These are phyloP conservation scores for Wickerhamiella qilinensis DNA, from an alignment of 805 yeast species.

Conservation along the genomic window DNA sequence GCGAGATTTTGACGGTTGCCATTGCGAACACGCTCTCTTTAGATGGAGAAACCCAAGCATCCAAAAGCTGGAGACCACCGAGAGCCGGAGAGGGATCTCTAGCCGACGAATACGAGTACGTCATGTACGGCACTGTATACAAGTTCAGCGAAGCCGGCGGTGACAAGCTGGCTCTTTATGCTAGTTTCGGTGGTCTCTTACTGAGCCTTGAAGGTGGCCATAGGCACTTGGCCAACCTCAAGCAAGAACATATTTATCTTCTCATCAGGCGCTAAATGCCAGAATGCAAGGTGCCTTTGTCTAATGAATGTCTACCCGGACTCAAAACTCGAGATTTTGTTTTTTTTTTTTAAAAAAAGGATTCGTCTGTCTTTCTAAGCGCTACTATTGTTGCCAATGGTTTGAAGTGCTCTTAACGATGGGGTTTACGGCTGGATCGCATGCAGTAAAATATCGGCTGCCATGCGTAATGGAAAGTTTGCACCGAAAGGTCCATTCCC, in stretches of 20 bases:
- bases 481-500: too few species aligned
- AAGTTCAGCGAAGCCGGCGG: constrained; percentile 78
- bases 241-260: constrained; percentile 86
- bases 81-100: constrained; percentile 67
- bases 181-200: constrained; percentile 89
- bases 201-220: constrained; percentile 92
- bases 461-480: too few species aligned
- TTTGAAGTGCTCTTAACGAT: too few species aligned
- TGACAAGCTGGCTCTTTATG: constrained; percentile 58
- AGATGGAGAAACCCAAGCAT: constrained; percentile 32
- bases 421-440: too few species aligned
- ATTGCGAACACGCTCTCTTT: constrained; percentile 57
- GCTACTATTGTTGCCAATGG: too few species aligned
- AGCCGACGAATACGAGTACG: constrained; percentile 95
- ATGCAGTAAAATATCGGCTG: too few species aligned
- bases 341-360: too few species aligned
- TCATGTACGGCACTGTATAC: constrained; percentile 95
- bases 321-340: too few species aligned
- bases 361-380: too few species aligned
- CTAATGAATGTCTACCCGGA: too few species aligned
- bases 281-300: too few species aligned
- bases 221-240: constrained; percentile 70
- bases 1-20: constrained; percentile 71
- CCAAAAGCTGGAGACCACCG: constrained; percentile 73
- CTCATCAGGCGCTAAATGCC: constrained; percentile 64